Percentiles rank a stretch among this genome's conserved stretches.
Conservation (phyloP, 202 grass and related monocot genomes). For the Zizania palustris region DNA sequence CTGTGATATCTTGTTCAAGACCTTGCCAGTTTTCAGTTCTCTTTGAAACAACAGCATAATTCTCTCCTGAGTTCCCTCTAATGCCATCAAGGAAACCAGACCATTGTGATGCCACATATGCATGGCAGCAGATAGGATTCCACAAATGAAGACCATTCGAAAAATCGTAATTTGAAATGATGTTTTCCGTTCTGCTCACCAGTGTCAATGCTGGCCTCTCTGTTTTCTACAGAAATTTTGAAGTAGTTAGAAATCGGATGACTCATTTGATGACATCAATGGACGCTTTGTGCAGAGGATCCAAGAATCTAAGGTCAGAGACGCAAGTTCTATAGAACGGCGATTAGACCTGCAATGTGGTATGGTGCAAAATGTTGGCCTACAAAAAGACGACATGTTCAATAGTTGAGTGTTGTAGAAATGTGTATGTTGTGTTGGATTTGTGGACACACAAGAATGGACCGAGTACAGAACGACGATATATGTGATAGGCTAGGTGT, state of each 20-base stretch:
- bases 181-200: conserved; percentile 48
- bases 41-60: conserved; percentile 78
- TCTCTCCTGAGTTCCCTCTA: conserved; percentile 66
- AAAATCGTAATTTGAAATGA: conserved; percentile 75
- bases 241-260: conserved; percentile 37
- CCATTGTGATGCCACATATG: conserved; percentile 88
- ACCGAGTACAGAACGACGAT: too few species aligned
- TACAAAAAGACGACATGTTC: too few species aligned
- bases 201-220: conserved; percentile 35
- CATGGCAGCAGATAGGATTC: conserved; percentile 67
- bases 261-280: too few species aligned
- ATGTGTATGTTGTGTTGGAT: too few species aligned
- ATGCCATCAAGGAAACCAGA: conserved; percentile 81
- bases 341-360: too few species aligned
- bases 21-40: conserved; percentile 80
- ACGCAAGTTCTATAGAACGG: too few species aligned
- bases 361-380: too few species aligned
- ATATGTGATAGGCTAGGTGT: too few species aligned
- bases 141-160: conserved; percentile 70
- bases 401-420: too few species aligned
- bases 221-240: conserved; percentile 59
- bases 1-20: conserved; percentile 84
- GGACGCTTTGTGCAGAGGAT: too few species aligned
- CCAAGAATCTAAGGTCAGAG: too few species aligned
- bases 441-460: too few species aligned